Evolutionary conservation across 108 stramenopile species (phyloP), one percentile per base, ranked within the genome.

Genomic region (Conticribra guillardii): DNA sequence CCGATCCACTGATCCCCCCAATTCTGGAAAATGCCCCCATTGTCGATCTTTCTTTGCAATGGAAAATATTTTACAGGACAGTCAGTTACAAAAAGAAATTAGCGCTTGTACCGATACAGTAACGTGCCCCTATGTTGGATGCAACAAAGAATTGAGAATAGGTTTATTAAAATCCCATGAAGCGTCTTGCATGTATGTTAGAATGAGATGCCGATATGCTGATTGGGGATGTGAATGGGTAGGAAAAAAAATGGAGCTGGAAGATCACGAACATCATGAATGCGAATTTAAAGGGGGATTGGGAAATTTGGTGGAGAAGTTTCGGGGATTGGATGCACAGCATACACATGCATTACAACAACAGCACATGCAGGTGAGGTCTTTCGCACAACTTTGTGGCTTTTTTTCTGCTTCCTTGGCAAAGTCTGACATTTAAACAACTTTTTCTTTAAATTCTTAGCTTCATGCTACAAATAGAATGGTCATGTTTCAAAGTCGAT

Each of bases 181-280:
- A 50, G 34, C 54, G 24, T 17, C 21, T 2, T 82, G 81, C 55
- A 32, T 34, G 0, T 44, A 82, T 31, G 44, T 73, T 0, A 26
- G 19, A 24, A 31, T 82, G 48, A 41, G 32, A 47, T 82, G 81
- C 44, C 51, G 61, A 0, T 82, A 61, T 51, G 63, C 34, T 19
- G 70, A 72, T 17, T 82, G 63, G 71, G 81, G 81, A 2, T 82
- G 81, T 29, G 31, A 41, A 22, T 82, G 81, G 81, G 65, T 59
- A 17, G 76, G 81, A 5, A 65, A 34, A 3, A 49, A 44, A 26
- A 62, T n/a, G 57, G 64, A 67, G 47, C 23, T 78, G 3, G 47
- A 26, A 32, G 27, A 52, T 17, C 79, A 79, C 60, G 66, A 79
- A 21, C 47, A 19, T 11, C 1, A 64, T 19, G 49, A 63, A 27